A percentile compares a stretch with the other conserved stretches of the same genome.
These are phyloP conservation scores for Globisporangium irregulare DNA, from an alignment of 352 stramenopile genomes.

Conservation along the genomic window DNA sequence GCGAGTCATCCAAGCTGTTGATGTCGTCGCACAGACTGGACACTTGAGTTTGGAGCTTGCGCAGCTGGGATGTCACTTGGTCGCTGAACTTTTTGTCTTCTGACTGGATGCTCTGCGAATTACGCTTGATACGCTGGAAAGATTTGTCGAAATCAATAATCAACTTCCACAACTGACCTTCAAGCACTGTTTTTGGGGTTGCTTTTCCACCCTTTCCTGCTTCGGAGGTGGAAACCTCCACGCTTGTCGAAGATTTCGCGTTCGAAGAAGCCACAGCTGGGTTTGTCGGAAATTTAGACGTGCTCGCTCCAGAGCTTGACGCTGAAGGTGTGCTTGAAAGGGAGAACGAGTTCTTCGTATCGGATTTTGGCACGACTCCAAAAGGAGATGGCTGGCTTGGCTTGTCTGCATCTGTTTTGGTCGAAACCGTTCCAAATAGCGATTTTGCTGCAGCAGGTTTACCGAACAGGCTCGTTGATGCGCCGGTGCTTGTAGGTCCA, in stretches of 20 bases:
- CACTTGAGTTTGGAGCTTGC: slow-evolving; percentile 35
- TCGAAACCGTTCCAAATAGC: slow-evolving; percentile 14
- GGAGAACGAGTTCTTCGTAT: slow-evolving; percentile 25
- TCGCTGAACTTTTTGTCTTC: slow-evolving; percentile 28
- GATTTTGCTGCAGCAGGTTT: slow-evolving; percentile 21
- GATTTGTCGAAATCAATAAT: slow-evolving; percentile 70
- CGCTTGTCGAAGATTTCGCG: not conserved
- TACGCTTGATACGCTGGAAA: slow-evolving; percentile 46
- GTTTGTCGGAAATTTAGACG: not conserved
- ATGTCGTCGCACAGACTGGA: slow-evolving; percentile 45
- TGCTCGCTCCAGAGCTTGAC: slow-evolving; percentile 10
- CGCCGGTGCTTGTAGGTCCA: not conserved
- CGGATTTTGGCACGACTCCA: slow-evolving; percentile 24
- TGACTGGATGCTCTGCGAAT: slow-evolving; percentile 33
- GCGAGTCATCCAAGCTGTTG: slow-evolving; percentile 50
- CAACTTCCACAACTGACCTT: slow-evolving; percentile 68
- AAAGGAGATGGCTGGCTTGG: slow-evolving; percentile 24
- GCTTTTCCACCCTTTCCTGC: slow-evolving; percentile 15
- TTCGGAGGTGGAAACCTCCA: not conserved
- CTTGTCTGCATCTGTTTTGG: slow-evolving; percentile 12
- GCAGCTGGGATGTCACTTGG: slow-evolving; percentile 26
- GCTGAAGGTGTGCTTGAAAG: slow-evolving; percentile 24
- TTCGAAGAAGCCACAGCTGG: slow-evolving; percentile 1
- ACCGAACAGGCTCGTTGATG: not conserved
- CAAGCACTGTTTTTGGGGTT: slow-evolving; percentile 40